These are phyloP conservation scores for Pythium vanterpoolii DNA, from an alignment of 352 stramenopile species.

Conservation along the genomic window DNA sequence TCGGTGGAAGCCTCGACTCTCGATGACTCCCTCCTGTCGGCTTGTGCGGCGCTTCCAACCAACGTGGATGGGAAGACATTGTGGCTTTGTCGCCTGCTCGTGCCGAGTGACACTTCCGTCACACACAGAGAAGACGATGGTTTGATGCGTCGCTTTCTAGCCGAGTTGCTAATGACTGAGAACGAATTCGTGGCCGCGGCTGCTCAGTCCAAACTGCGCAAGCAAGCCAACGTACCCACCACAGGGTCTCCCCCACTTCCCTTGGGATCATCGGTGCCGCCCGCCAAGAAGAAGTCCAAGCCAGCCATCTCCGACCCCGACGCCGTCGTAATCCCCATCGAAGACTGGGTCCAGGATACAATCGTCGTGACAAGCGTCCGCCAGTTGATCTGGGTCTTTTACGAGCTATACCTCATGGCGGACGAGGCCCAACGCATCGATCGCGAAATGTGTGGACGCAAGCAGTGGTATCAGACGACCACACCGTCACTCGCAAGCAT, in stretches of 20 bases:
- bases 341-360: constrained; percentile 12
- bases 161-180: constrained; percentile 34
- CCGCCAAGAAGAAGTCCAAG: constrained; percentile 15
- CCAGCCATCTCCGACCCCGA: background rate
- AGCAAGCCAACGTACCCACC: constrained; percentile 35
- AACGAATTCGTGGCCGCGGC: constrained; percentile 27
- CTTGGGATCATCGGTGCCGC: background rate
- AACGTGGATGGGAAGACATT: background rate
- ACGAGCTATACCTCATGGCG: constrained; percentile 54
- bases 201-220: constrained; percentile 33
- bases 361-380: constrained; percentile 10
- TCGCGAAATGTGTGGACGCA: background rate
- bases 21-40: too few species aligned
- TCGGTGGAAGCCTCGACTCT: too few species aligned
- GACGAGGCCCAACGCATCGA: constrained; percentile 33
- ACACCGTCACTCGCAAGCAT: constrained; percentile 23
- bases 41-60: background rate
- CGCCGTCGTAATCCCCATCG: background rate
- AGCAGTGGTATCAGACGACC: constrained; percentile 8
- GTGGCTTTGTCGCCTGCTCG: constrained; percentile 4
- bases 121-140: constrained; percentile 17
- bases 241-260: constrained; percentile 20
- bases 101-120: background rate
- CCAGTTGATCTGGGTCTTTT: constrained; percentile 52
- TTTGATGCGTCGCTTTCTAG: constrained; percentile 28